Base-by-base conservation (phyloP, 1,284 basidiomycete species). In the Apiotrichum siamense region DNA sequence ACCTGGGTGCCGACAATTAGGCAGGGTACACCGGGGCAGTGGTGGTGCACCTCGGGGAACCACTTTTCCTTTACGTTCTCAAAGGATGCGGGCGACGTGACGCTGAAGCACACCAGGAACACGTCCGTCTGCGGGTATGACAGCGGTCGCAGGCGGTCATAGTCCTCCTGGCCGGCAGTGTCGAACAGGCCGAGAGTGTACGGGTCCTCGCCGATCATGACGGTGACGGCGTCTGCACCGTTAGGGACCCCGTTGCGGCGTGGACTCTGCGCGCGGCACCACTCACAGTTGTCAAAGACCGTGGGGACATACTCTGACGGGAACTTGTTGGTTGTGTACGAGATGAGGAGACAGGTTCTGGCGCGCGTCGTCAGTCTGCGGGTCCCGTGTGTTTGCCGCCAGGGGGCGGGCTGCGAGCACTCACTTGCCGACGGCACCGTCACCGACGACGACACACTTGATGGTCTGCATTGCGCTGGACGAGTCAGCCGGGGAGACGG, bases 1-100 rank as follows among this genome's bases (percentile, higher is more conserved):
- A 97, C 82, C 79, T 99, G 96, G 33, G 96, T 99, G 59, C 96
- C 94, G 50, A 98, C 94, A 67, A 98, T 97, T 66, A 98, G 83
- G 80, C 93, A 97, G 60, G 94, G 94, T 51, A 97, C 94, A 54
- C 94, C 94, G n/a, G 96, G 96, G 80, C 96, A 99, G 75, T 99
- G 94, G 76, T 98, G 94, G 74, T 93, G 92, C 46, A 98, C 94
- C 78, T 99, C 96, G 25, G 94, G 96, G 82, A 97, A 97, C 94
- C 94, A 99, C 76, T 99, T 99, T 78, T 98, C 94, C 81, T 96
- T 97, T 67, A 99, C 94, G 86, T 99, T 98, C 77, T 99, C 94
- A 71, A 97, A 99, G 47, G 92, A 97, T 33, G 96, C 93, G 6
- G 94, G 96, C 23, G 89, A 94, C 29, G 93, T 97, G 62, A 99